Evolutionary conservation across 2,329 filamentous ascomycete species (phyloP).

Genomic region (Mycosphaerella sp.): DNA sequence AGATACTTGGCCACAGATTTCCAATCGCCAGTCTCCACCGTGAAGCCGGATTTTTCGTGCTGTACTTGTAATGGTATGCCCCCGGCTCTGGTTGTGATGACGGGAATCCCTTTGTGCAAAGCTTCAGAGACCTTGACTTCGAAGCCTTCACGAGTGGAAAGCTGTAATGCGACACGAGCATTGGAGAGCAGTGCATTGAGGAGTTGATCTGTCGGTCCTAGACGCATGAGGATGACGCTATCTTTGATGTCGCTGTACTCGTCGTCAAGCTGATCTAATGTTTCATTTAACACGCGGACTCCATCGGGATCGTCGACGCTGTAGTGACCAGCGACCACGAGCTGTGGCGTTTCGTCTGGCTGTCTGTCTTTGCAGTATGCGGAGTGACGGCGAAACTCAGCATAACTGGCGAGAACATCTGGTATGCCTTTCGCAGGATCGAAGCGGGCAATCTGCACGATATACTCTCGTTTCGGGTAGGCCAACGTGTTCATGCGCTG

Average conservation of each 20-base stretch:
- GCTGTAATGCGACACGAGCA: constrained; percentile 67
- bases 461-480: constrained; percentile 62
- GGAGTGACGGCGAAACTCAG: constrained; percentile 55
- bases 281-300: constrained; percentile 64
- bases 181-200: constrained; percentile 70
- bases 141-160: constrained; percentile 76
- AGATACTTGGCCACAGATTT: constrained; percentile 63
- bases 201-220: constrained; percentile 72
- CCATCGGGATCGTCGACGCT: constrained; percentile 78
- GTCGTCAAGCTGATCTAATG: constrained; percentile 59
- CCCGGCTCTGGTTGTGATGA: constrained; percentile 69
- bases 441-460: constrained; percentile 74
- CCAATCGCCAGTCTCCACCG: constrained; percentile 66
- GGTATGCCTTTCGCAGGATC: constrained; percentile 78
- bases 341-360: constrained; percentile 56
- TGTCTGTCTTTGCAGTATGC: constrained; percentile 49
- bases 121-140: constrained; percentile 84
- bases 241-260: constrained; percentile 51
- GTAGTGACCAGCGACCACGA: constrained; percentile 71
- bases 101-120: constrained; percentile 69
- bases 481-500: constrained; percentile 55
- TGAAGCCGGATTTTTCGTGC: constrained; percentile 63
- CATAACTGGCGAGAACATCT: constrained; percentile 69
- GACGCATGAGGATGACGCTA: constrained; percentile 67
- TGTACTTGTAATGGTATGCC: constrained; percentile 75